A percentile compares a stretch with the other conserved stretches of the same genome.
phyloP scores from a whole-genome alignment of 2,329 filamentous ascomycete genomes.

The Neurospora sp. region DNA sequence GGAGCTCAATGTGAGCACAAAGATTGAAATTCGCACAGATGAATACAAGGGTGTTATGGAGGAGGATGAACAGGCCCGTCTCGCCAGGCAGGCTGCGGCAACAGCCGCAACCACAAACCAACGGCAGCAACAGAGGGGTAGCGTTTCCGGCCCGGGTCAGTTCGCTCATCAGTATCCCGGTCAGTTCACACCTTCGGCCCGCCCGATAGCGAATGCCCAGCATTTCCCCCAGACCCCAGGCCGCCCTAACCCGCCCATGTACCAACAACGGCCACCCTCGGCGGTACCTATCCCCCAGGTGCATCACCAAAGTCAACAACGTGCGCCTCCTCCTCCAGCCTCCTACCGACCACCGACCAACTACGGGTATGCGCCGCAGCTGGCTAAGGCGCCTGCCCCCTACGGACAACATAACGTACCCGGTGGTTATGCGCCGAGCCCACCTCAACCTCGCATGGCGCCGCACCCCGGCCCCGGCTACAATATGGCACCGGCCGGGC shows the following conservation, averaged over 20 bases:
- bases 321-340: slow-evolving; percentile 26
- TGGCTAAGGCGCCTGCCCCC: slow-evolving; percentile 41
- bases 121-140: slow-evolving; percentile 24
- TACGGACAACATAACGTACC: slow-evolving; percentile 43
- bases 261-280: slow-evolving; percentile 28
- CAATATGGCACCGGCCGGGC: slow-evolving; percentile 31
- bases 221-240: slow-evolving; percentile 35
- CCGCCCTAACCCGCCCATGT: slow-evolving; percentile 27
- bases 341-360: slow-evolving; percentile 42
- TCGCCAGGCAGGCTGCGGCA: slow-evolving; percentile 28
- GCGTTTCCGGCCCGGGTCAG: slow-evolving; percentile 25
- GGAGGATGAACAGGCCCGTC: slow-evolving; percentile 60
- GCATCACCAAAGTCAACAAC: slow-evolving; percentile 28
- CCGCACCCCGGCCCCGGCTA: slow-evolving; percentile 28
- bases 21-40: slow-evolving; percentile 61
- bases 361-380: slow-evolving; percentile 36
- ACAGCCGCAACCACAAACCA: slow-evolving; percentile 22
- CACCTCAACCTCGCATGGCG: slow-evolving; percentile 33
- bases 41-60: slow-evolving; percentile 75
- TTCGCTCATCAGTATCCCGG: slow-evolving; percentile 36
- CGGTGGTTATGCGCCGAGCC: slow-evolving; percentile 32
- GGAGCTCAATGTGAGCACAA: slow-evolving; percentile 72
- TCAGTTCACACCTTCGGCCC: slow-evolving; percentile 39
- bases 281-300: slow-evolving; percentile 28
- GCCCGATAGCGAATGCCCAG: slow-evolving; percentile 28